Evolutionary conservation across 2,329 filamentous ascomycete species (phyloP), one percentile per base, ranked within the genome.

Genomic region (Fusarium sp.): DNA sequence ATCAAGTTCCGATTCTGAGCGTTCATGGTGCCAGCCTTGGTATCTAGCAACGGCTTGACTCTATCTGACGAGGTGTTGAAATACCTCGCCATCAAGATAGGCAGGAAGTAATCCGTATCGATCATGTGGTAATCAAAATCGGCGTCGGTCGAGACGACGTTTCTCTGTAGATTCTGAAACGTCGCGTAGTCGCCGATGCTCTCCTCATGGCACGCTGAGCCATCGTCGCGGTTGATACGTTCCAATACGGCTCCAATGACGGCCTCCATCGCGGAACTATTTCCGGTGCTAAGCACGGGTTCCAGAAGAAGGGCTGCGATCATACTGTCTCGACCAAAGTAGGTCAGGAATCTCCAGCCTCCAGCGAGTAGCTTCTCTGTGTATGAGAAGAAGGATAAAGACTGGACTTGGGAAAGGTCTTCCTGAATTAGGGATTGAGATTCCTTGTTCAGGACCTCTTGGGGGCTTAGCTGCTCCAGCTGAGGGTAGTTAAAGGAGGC

Each of bases 311-410:
- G 84, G 15, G 88, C 83, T 1, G 89, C 85, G 43, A 93, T 90
- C 85, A 92, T 90, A 69, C 87, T 90, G 76, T 93, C 90, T 12
- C 90, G 86, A 0, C 90, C 90, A 80, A 93, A 92, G 76, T 92
- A 93, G 0, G 90, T 92, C 52, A 93, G 79, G 73, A 92, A 93
- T 2, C 90, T 83, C 91, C 90, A 93, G 5, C 89, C 90, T 12
- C 90, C 90, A 2, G 91, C 90, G 3, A 91, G 83, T 0, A 93
- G 82, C 72, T 92, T 93, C 35, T 89, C 83, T 0, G 85, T 88
- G 72, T 92, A 93, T 0, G 91, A 92, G 5, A 93, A 82, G 79
- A 93, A 92, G 0, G 90, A 89, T 0, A 92, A 80, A 0, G 75
- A 81, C 52, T 14, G 32, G 9, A 68, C 67, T 45, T 71, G 47